These are phyloP conservation scores for Iberis amara DNA, from an alignment of 441 rosid species.

Conservation along the genomic window DNA sequence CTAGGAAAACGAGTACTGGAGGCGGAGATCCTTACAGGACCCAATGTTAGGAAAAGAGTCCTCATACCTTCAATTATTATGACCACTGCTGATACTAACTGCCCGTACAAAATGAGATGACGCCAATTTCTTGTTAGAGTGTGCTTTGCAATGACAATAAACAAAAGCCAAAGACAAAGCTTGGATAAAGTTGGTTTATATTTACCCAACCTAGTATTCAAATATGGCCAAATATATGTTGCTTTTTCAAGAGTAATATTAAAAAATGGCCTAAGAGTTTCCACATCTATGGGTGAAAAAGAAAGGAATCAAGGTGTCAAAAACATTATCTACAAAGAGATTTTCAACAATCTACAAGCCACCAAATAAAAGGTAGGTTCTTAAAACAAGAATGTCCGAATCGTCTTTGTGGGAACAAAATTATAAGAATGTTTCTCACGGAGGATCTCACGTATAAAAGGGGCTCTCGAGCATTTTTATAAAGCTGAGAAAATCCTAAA, in stretches of 20 bases:
- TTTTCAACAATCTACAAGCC: too few species aligned
- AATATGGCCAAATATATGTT: background rate
- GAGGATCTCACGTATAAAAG: too few species aligned
- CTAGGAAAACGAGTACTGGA: background rate
- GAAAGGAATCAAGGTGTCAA: too few species aligned
- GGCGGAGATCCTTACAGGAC: background rate
- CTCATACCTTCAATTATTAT: background rate
- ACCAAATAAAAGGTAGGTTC: too few species aligned
- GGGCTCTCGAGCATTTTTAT: too few species aligned
- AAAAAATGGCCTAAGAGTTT: too few species aligned
- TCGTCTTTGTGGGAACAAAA: too few species aligned
- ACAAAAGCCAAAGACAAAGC: background rate
- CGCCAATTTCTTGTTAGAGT: background rate
- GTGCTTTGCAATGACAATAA: background rate
- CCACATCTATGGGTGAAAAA: too few species aligned
- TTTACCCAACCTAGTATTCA: background rate
- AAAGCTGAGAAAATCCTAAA: too few species aligned
- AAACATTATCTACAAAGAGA: too few species aligned
- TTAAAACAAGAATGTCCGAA: too few species aligned
- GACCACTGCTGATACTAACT: background rate
- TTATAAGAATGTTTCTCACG: too few species aligned
- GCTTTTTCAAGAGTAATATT: background rate
- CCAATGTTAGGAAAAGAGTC: background rate
- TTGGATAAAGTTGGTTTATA: background rate
- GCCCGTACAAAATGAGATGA: background rate